Base-by-base conservation (phyloP, 805 yeast genomes). In the Candida patagonica region DNA sequence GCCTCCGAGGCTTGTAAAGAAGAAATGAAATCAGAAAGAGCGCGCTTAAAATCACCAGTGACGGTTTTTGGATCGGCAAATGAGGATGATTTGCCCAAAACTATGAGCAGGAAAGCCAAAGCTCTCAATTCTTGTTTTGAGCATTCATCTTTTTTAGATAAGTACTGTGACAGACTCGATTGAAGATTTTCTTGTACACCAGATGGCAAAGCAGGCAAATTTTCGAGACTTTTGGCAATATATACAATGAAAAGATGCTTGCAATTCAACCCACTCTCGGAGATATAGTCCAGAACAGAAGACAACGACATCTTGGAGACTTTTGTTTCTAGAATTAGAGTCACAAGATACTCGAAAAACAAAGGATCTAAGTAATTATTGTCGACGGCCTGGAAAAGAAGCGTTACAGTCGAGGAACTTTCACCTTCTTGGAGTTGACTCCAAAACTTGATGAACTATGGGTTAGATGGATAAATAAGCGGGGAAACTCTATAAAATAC, bases 361-460 rank as follows among this genome's bases (percentile, higher is more conserved):
- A 54, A 45, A 26, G 57, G 54, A 34, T 45, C 42, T 22, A 46
- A 10, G 32, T 43, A 21, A 1, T 32, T 17, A 16, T 17, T 23
- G 20, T 23, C 35, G 21, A 23, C 13, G 8, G 30, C 39, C 7
- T 23, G 37, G 20, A 26, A 35, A 23, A 22, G 21, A 7, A 17
- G 16, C 32, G 37, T 8, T 7, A 15, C 25, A 33, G 32, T 15
- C 30, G n/a, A 5, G 27, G 29, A 15, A n/a, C 30, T 33, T n/a
- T 23, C 29, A 16, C 26, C 41, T 17, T 58, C 62, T 37, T 50
- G 52, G 22, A 59, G 44, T 41, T 59, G 62, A 29, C 39, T 27
- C 19, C 51, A 54, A 15, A 58, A 47, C 20, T 59, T 51, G 8
- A 37, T 38, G 38, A 49, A 59, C 37, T 54, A 26, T n/a, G 16